Percentiles rank a stretch among this genome's conserved stretches.
These are phyloP conservation scores for Penicillium lagena DNA, from an alignment of 495 filamentous ascomycete genomes.

Conservation along the genomic window DNA sequence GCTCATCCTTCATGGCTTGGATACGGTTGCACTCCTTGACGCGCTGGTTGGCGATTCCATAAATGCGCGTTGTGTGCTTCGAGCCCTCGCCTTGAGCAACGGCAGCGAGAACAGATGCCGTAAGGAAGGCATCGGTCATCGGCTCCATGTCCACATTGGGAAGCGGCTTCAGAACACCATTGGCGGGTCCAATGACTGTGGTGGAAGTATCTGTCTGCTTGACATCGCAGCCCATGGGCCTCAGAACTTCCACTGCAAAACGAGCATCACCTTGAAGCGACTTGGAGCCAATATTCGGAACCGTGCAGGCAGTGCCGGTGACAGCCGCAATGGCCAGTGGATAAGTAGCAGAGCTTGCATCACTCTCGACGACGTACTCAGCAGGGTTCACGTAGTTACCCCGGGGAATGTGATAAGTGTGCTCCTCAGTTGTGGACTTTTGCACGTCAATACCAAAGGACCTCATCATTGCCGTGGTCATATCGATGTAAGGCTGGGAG, in stretches of 20 bases:
- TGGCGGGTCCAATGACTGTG: conserved; percentile 82
- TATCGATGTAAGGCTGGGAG: conserved; percentile 95
- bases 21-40: conserved; percentile 99
- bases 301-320: conserved; percentile 86
- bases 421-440: conserved; percentile 63
- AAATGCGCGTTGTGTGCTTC: conserved; percentile 68
- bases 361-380: conserved; percentile 90
- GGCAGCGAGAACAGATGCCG: conserved; percentile 87
- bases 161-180: conserved; percentile 62
- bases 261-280: conserved; percentile 94
- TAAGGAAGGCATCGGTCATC: conserved; percentile 98
- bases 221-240: conserved; percentile 91
- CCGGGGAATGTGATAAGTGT: conserved; percentile 93
- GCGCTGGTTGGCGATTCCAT: conserved; percentile 96
- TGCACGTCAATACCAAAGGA: conserved; percentile 81
- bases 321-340: conserved; percentile 93
- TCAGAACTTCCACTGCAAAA: conserved; percentile 86
- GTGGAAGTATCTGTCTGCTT: conserved; percentile 80
- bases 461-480: conserved; percentile 98
- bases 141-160: conserved; percentile 93
- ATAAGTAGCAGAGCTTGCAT: conserved; percentile 96
- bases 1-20: conserved; percentile 88
- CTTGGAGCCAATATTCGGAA: conserved; percentile 89
- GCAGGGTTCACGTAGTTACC: conserved; percentile 77
- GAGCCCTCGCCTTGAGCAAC: conserved; percentile 60